Conservation (phyloP, 225 moss, liverwort and hornwort species). For the Pseudisothecium myosuroides region DNA sequence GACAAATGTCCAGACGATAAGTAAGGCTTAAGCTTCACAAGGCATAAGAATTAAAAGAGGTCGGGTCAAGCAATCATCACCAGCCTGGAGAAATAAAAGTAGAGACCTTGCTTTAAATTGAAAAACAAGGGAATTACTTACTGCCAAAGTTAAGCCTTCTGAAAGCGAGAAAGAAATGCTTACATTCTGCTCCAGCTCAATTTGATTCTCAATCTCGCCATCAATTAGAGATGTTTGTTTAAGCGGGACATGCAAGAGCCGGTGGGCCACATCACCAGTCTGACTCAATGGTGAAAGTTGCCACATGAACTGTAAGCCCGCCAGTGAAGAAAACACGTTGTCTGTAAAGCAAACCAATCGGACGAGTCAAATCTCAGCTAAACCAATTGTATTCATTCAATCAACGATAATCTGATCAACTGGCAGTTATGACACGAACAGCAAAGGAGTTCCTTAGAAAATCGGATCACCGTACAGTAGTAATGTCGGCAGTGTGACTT, state of each 20-base stretch:
- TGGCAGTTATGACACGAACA: not conserved
- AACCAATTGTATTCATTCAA: not conserved
- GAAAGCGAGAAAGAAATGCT: not conserved
- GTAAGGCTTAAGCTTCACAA: not conserved
- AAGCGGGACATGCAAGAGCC: conserved; percentile 79
- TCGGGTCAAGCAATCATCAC: not conserved
- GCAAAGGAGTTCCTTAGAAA: not conserved
- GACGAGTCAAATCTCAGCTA: not conserved
- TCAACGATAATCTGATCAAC: not conserved
- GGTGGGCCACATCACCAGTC: conserved; percentile 59
- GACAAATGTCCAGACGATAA: not conserved
- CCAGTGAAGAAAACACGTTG: conserved; percentile 88
- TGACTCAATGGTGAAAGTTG: conserved; percentile 72
- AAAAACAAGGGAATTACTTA: not conserved
- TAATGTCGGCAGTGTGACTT: not conserved
- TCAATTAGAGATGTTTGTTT: conserved; percentile 81
- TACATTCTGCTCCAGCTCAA: conserved; percentile 79
- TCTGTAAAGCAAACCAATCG: conserved; percentile 40
- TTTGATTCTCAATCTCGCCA: conserved; percentile 79
- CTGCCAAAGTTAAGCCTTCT: not conserved
- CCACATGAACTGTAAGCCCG: conserved; percentile 91
- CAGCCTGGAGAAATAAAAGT: not conserved
- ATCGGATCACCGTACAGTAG: not conserved
- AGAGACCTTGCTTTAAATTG: not conserved
- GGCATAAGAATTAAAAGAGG: not conserved